These are phyloP conservation scores for Yamadazyma dushanensis DNA, from an alignment of 1,139 yeast genomes.

Conservation along the genomic window DNA sequence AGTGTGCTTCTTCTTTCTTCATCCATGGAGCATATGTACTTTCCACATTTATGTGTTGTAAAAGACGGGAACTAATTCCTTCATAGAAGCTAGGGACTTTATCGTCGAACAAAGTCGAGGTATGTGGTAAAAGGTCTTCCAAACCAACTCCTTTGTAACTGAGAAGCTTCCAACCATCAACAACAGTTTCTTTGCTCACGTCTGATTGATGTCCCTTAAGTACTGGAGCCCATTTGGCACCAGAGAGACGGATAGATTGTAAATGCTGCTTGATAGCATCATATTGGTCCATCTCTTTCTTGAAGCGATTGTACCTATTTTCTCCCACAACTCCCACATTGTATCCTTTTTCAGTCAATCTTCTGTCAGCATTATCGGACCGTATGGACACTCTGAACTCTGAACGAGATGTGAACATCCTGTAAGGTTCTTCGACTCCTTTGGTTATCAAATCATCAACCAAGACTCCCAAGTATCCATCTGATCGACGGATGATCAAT, in stretches of 20 bases:
- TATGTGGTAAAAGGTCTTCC: constrained; percentile 31
- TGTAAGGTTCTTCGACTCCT: constrained; percentile 95
- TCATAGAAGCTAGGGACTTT: constrained; percentile 22
- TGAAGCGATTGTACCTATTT: constrained; percentile 54
- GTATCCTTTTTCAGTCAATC: constrained; percentile 74
- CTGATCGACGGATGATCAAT: constrained; percentile 65
- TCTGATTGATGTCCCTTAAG: constrained; percentile 49
- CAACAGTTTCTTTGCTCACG: constrained; percentile 29
- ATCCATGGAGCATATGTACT: constrained; percentile 84
- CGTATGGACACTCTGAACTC: constrained; percentile 89
- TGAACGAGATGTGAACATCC: constrained; percentile 96
- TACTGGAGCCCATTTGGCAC: constrained; percentile 63
- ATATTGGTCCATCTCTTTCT: constrained; percentile 47
- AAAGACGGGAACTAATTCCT: constrained; percentile 51
- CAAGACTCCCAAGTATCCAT: constrained; percentile 89
- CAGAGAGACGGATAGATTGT: constrained; percentile 45
- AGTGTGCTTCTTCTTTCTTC: constrained; percentile 65
- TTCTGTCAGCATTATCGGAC: constrained; percentile 88
- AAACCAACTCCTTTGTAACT: constrained; percentile 39
- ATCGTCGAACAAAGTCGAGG: constrained; percentile 21
- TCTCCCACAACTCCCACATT: constrained; percentile 66
- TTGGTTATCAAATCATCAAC: constrained; percentile 93
- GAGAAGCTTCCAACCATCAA: constrained; percentile 47
- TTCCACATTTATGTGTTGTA: constrained; percentile 68
- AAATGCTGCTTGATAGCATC: constrained; percentile 47